A percentile compares a stretch with the other conserved stretches of the same genome.
phyloP scores from a whole-genome alignment of 2,329 filamentous ascomycete species.

The Talaromyces sp. region DNA sequence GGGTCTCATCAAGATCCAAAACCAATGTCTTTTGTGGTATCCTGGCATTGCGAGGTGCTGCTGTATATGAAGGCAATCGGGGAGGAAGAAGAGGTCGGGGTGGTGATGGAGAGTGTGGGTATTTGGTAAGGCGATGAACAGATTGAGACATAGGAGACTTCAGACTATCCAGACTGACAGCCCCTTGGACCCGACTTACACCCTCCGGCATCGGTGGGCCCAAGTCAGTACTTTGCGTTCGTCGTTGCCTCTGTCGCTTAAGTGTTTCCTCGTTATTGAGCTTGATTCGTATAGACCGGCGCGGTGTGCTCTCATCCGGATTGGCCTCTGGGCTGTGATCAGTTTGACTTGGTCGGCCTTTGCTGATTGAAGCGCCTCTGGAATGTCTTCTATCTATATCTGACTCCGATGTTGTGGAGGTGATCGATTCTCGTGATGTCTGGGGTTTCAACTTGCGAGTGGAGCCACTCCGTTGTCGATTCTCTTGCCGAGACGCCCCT shows the following conservation, averaged over 20 bases:
- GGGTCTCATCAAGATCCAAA: slow-evolving; percentile 91
- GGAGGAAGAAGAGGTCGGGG: slow-evolving; percentile 87
- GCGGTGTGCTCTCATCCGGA: slow-evolving; percentile 67
- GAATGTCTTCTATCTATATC: slow-evolving; percentile 48
- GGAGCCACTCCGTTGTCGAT: slow-evolving; percentile 33
- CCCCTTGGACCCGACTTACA: slow-evolving; percentile 32
- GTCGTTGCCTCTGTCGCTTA: slow-evolving; percentile 64
- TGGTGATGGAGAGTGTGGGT: slow-evolving; percentile 85
- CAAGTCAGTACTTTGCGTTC: slow-evolving; percentile 35
- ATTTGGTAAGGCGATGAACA: slow-evolving; percentile 73
- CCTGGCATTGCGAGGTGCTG: slow-evolving; percentile 41
- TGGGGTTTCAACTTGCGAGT: slow-evolving; percentile 36
- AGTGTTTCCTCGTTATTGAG: slow-evolving; percentile 77
- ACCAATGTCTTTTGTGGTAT: slow-evolving; percentile 88
- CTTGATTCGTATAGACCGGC: slow-evolving; percentile 88
- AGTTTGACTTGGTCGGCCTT: slow-evolving; percentile 28
- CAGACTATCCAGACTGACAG: slow-evolving; percentile 73
- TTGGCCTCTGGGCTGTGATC: slow-evolving; percentile 24
- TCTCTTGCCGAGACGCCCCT: slow-evolving; percentile 27
- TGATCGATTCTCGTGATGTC: slow-evolving; percentile 46
- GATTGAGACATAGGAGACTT: slow-evolving; percentile 92
- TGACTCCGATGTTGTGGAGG: slow-evolving; percentile 58
- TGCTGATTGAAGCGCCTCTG: slow-evolving; percentile 27
- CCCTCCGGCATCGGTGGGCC: slow-evolving; percentile 29
- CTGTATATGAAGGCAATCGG: slow-evolving; percentile 84